Evolutionary conservation across 2,329 filamentous ascomycete genomes (phyloP), one percentile per base, ranked within the genome.

Genomic region (Colletotrichum sp.): DNA sequence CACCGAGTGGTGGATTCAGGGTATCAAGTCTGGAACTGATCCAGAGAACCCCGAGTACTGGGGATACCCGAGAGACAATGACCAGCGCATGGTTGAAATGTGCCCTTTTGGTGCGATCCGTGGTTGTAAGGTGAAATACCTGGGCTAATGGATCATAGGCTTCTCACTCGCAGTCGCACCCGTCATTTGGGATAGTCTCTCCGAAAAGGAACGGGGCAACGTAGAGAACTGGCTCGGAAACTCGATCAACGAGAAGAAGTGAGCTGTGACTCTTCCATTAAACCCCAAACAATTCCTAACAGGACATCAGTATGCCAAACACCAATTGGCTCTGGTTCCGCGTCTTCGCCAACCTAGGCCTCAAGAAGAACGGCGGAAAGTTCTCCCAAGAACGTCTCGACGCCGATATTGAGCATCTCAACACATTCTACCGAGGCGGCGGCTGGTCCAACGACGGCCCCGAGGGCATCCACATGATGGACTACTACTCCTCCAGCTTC

Each of bases 51-150:
- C 90, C 0, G 94, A 96, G 83, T 96, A 93, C 80, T 96, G 94
- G 94, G 94, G 94, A 0, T 92, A 91, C 72, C 93, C 94, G 78
- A 89, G 92, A 78, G 94, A 96, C 81, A 92, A 93, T 73, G 94
- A 96, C 81, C 94, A 96, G 86, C 88, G 94, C 30, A 96, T 96
- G 94, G 94, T 96, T 4, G 94, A 96, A 82, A 95, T 95, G 89
- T 96, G 94, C 81, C 94, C 94, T 1, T 88, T 96, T 74, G 94
- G 88, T 88, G 82, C 76, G 81, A 16, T 21, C 7, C 15, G 1
- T 13, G 24, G 16, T 36, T 5, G 6, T 21, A 6, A 10, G 7
- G 12, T n/a, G 13, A 5, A 3, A 15, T 32, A 32, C 15, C 16
- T 3, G 13, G 18, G 18, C 65, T 76, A 34, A 70, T 36, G 4